phyloP scores from a whole-genome alignment of 2,329 filamentous ascomycete genomes.

The Colletotrichum horii region DNA sequence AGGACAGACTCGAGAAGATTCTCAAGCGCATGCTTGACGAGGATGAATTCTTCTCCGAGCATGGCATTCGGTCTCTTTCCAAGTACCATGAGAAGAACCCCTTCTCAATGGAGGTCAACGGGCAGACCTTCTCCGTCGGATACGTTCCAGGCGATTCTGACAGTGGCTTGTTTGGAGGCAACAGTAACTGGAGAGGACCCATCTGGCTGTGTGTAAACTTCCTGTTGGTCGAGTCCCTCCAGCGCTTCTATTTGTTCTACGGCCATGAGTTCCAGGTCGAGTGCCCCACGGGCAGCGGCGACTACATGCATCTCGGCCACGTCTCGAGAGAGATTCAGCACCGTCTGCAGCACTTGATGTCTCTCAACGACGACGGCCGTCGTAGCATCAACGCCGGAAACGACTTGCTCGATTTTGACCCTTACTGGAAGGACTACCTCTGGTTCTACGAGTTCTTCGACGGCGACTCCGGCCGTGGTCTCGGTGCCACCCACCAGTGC shows the following conservation, averaged over 20 bases:
- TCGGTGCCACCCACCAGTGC: slow-evolving; percentile 93
- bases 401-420: slow-evolving; percentile 87
- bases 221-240: slow-evolving; percentile 89
- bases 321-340: slow-evolving; percentile 96
- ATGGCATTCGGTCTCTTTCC: slow-evolving; percentile 90
- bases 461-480: slow-evolving; percentile 84
- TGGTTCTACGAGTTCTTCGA: slow-evolving; percentile 99
- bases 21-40: slow-evolving; percentile 92
- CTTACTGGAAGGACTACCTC: slow-evolving; percentile 89
- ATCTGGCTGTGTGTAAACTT: slow-evolving; percentile 98
- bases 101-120: slow-evolving; percentile 95
- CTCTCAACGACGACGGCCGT: slow-evolving; percentile 81
- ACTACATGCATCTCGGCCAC: slow-evolving; percentile 94
- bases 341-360: slow-evolving; percentile 89
- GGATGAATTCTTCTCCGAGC: slow-evolving; percentile 87
- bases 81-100: slow-evolving; percentile 91
- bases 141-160: slow-evolving; percentile 97
- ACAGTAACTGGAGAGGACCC: slow-evolving; percentile 96
- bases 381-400: slow-evolving; percentile 88
- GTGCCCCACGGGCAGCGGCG: slow-evolving; percentile 90
- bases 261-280: slow-evolving; percentile 88
- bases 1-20: slow-evolving; percentile 89
- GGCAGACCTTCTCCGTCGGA: slow-evolving; percentile 83
- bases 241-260: slow-evolving; percentile 96
- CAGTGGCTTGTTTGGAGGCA: slow-evolving; percentile 92